A percentile compares a stretch with the other conserved stretches of the same genome.
phyloP scores from a whole-genome alignment of 2,329 filamentous ascomycete species.

The Neofusicoccum parvum region DNA sequence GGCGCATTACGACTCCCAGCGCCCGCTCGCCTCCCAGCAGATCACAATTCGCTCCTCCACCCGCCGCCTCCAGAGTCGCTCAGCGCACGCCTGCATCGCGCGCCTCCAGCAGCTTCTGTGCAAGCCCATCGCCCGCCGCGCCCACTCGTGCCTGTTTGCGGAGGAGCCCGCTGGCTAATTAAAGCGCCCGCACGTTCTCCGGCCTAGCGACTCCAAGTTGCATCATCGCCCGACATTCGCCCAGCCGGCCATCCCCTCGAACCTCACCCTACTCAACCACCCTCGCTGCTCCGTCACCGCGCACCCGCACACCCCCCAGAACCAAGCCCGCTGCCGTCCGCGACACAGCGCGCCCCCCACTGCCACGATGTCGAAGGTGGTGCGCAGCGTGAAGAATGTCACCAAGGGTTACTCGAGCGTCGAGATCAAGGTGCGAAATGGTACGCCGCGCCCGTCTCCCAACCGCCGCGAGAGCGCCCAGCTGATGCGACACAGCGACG shows the following conservation, averaged over 20 bases:
- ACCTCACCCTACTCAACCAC: constrained; percentile 17
- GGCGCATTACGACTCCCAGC: constrained; percentile 16
- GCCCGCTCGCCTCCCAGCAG: constrained; percentile 15
- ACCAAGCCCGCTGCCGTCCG: not conserved
- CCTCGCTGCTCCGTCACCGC: not conserved
- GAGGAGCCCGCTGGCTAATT: constrained; percentile 18
- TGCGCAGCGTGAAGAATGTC: constrained; percentile 97
- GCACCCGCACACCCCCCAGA: not conserved
- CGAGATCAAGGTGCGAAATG: constrained; percentile 82
- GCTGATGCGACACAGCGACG: constrained; percentile 65
- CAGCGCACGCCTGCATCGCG: not conserved
- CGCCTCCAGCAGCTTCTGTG: not conserved
- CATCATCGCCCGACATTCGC: constrained; percentile 28
- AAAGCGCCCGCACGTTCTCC: constrained; percentile 18
- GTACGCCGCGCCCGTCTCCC: constrained; percentile 24
- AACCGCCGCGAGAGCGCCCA: constrained; percentile 25
- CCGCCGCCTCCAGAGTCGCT: not conserved
- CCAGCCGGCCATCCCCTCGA: constrained; percentile 25
- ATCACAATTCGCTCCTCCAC: not conserved
- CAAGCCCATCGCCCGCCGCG: not conserved
- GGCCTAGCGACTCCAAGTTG: constrained; percentile 24
- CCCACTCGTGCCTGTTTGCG: constrained; percentile 9
- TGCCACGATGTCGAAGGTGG: constrained; percentile 85
- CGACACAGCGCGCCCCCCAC: constrained; percentile 9
- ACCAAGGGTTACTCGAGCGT: constrained; percentile 97